These are phyloP conservation scores for Trypanosoma lewisi DNA, from an alignment of 208 protist species.

Conservation along the genomic window DNA sequence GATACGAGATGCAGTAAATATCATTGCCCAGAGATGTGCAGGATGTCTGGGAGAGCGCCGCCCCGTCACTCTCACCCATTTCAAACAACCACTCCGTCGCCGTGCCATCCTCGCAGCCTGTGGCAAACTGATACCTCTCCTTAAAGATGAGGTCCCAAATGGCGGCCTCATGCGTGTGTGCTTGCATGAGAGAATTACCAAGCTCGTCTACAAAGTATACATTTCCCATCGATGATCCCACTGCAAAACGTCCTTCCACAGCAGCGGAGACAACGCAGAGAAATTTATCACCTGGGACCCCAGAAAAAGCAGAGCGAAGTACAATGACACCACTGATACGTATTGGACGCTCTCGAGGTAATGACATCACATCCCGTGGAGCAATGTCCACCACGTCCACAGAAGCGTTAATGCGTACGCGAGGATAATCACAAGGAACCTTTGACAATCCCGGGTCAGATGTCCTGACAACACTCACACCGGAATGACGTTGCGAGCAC, in stretches of 20 bases:
- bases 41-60: slow-evolving; percentile 42
- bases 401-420: slow-evolving; percentile 71
- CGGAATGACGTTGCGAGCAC: slow-evolving; percentile 7
- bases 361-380: slow-evolving; percentile 55
- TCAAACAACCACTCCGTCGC: slow-evolving; percentile 59
- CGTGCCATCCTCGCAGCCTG: slow-evolving; percentile 73
- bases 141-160: slow-evolving; percentile 82
- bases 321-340: slow-evolving; percentile 62
- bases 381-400: slow-evolving; percentile 83
- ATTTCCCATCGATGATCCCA: slow-evolving; percentile 76
- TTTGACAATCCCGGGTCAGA: background rate
- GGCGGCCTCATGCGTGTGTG: slow-evolving; percentile 69
- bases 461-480: background rate
- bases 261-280: slow-evolving; percentile 64
- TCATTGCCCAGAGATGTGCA: slow-evolving; percentile 64
- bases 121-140: slow-evolving; percentile 70
- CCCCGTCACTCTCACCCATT: slow-evolving; percentile 19
- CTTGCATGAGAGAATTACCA: slow-evolving; percentile 78
- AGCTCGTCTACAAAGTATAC: slow-evolving; percentile 81
- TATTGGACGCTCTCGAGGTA: slow-evolving; percentile 38
- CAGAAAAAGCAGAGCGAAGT: slow-evolving; percentile 60
- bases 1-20: slow-evolving; percentile 74
- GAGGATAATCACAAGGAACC: slow-evolving; percentile 18
- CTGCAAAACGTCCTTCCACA: slow-evolving; percentile 63
- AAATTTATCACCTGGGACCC: slow-evolving; percentile 72